These are phyloP conservation scores for Vachellia collinsii DNA, from an alignment of 306 rosid genomes.

Conservation along the genomic window DNA sequence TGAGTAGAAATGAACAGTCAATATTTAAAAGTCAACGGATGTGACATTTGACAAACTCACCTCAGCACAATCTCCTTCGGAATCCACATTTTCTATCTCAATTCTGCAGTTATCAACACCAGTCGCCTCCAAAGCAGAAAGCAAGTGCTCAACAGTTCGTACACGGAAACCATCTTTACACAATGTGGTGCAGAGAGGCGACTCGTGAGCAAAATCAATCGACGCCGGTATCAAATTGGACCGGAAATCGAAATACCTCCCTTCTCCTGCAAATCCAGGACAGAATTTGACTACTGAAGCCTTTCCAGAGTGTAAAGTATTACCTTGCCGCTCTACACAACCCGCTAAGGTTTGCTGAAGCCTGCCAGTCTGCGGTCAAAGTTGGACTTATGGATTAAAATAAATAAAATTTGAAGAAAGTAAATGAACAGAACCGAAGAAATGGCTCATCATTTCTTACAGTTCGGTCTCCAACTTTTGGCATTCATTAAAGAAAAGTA, in stretches of 20 bases:
- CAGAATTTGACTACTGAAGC: constrained; percentile 64
- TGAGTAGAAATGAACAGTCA: not conserved
- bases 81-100: constrained; percentile 52
- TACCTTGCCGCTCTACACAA: constrained; percentile 70
- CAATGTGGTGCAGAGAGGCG: constrained; percentile 81
- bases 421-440: not conserved
- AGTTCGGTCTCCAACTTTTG: not conserved
- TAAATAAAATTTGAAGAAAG: not conserved
- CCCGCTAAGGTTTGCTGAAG: constrained; percentile 82
- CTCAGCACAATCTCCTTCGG: constrained; percentile 60
- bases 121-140: constrained; percentile 83
- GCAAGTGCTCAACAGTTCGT: constrained; percentile 89
- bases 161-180: constrained; percentile 64
- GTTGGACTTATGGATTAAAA: not conserved
- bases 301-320: constrained; percentile 65
- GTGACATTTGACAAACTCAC: constrained; percentile 36
- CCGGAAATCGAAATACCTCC: constrained; percentile 71
- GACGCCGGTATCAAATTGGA: constrained; percentile 63
- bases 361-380: constrained; percentile 64
- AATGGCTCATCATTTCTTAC: not conserved
- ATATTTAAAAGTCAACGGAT: constrained; percentile 1
- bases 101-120: constrained; percentile 95
- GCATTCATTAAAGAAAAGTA: not conserved
- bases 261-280: constrained; percentile 74
- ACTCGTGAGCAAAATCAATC: constrained; percentile 57